These are phyloP conservation scores for Phytopythium helicoides DNA, from an alignment of 352 stramenopile species.

Conservation along the genomic window DNA sequence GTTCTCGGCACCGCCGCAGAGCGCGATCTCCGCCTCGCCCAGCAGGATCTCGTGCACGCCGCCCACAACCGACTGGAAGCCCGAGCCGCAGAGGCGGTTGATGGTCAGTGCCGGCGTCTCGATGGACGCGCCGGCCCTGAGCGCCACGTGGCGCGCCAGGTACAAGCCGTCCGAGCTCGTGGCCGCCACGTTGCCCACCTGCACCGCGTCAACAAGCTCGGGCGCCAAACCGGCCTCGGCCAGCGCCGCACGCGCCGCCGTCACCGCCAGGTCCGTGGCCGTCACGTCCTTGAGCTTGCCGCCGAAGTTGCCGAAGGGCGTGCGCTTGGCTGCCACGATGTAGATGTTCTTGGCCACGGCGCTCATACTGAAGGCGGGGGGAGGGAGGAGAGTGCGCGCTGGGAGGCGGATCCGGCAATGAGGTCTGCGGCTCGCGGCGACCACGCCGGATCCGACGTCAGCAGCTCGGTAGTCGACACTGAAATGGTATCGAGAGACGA, in stretches of 20 bases:
- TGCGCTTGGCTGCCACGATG: constrained; percentile 95
- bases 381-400: constrained; percentile 2
- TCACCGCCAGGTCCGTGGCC: constrained; percentile 89
- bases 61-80: constrained; percentile 96
- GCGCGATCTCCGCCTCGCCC: constrained; percentile 86
- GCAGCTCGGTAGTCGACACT: too few species aligned
- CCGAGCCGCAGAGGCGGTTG: constrained; percentile 96
- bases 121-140: constrained; percentile 89
- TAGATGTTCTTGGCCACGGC: constrained; percentile 88
- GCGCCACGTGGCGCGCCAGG: constrained; percentile 93
- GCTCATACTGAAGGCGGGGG: constrained; percentile 15
- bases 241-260: constrained; percentile 86
- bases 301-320: constrained; percentile 94
- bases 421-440: neutral
- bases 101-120: constrained; percentile 94
- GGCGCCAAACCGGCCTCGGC: constrained; percentile 83
- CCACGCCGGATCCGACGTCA: constrained; percentile 1
- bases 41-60: constrained; percentile 91
- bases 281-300: constrained; percentile 92
- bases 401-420: constrained; percentile 4
- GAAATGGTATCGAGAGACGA: too few species aligned
- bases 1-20: constrained; percentile 93
- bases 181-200: constrained; percentile 97
- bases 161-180: constrained; percentile 93
- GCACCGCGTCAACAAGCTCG: constrained; percentile 87